These are phyloP conservation scores for Cordyceps fumosorosea DNA, from an alignment of 2,329 filamentous ascomycete species.

Conservation along the genomic window DNA sequence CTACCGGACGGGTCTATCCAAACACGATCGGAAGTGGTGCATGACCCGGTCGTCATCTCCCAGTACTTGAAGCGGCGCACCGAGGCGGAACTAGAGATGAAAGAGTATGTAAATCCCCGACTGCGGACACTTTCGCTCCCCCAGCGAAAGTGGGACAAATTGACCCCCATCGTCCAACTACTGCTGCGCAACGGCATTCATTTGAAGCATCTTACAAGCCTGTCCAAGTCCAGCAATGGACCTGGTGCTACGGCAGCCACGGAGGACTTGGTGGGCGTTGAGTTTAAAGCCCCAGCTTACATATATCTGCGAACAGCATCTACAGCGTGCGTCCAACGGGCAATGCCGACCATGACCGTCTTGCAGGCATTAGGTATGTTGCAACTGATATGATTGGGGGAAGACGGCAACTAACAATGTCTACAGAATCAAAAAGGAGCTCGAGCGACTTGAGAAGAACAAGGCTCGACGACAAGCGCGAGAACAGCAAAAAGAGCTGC, in stretches of 20 bases:
- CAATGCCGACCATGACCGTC: constrained; percentile 45
- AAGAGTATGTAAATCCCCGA: constrained; percentile 52
- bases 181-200: background rate
- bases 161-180: background rate
- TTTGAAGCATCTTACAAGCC: background rate
- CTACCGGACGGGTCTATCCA: constrained; percentile 45
- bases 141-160: background rate
- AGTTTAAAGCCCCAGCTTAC: constrained; percentile 32
- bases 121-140: background rate
- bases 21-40: constrained; percentile 60
- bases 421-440: constrained; percentile 50
- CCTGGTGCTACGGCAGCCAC: constrained; percentile 24
- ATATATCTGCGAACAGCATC: constrained; percentile 36
- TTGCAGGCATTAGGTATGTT: constrained; percentile 36
- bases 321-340: constrained; percentile 43
- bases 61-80: constrained; percentile 78
- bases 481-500: constrained; percentile 76
- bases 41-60: constrained; percentile 79
- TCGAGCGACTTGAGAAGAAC: constrained; percentile 82
- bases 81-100: constrained; percentile 62
- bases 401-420: constrained; percentile 14
- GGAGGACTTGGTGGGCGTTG: constrained; percentile 27
- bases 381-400: background rate
- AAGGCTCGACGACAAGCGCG: constrained; percentile 83
- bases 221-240: constrained; percentile 16